Base-by-base conservation (phyloP, 2,329 filamentous ascomycete genomes). In the Penicillium expansum region DNA sequence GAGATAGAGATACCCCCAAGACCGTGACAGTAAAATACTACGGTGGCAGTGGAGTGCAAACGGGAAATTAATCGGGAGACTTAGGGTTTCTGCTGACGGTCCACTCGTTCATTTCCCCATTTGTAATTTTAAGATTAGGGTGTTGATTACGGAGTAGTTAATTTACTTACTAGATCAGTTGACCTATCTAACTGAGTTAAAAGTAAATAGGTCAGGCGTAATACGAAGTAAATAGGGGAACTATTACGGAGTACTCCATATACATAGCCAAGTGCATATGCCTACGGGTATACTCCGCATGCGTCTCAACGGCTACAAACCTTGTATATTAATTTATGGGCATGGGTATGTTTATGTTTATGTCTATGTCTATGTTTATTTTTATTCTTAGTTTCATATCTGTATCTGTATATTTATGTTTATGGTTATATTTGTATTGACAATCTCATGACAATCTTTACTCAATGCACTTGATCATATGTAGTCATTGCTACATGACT, bases 11-110 rank as follows among this genome's bases (percentile, higher is more conserved):
- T 57, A 20, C 27, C 5, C 24, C 27, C 5, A 29, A 29, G 38
- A 55, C 33, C 22, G 44, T 55, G 39, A 55, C 47, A 51, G 43
- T 38, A 18, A 32, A 43, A 55, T 57, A 51, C 54, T 44, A 56
- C 54, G 33, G 54, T 56, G 33, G 14, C 48, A 52, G 35, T 52
- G 45, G 39, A 32, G 24, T 9, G 37, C 22, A 30, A 41, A 49
- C n/a, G 33, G 54, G 49, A 52, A 56, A 52, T 52, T 52, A 44
- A 10, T 27, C 20, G 33, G 35, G 9, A 35, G 38, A 37, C 22
- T 35, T 48, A 16, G 29, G 49, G 49, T 55, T 38, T 18, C 9
- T 5, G 29, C n/a, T 11, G 29, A 11, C 29, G 41, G 27, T 10
- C n/a, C n/a, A n/a, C n/a, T n/a, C n/a, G 11, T 30, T 48, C 27